These are phyloP conservation scores for Arabidopsis suecica DNA, from an alignment of 345 rosid genomes.

Conservation along the genomic window DNA sequence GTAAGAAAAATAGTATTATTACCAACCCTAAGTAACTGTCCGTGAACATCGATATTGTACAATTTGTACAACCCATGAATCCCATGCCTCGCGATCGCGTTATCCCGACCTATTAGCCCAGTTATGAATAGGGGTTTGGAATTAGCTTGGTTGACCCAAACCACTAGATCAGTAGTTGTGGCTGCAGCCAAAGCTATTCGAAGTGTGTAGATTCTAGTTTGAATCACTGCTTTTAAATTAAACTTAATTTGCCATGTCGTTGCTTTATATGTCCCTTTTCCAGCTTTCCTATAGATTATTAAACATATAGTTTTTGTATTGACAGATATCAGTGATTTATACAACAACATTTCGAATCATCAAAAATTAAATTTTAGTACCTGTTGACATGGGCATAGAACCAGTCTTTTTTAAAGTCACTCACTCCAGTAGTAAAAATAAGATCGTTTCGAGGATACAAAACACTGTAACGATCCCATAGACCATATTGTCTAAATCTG, in stretches of 20 bases:
- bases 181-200: slow-evolving; percentile 80
- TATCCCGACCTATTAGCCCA: slow-evolving; percentile 39
- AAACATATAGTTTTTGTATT: not conserved
- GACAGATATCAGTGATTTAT: not conserved
- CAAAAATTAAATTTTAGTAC: slow-evolving; percentile 33
- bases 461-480: slow-evolving; percentile 72
- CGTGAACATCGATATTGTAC: slow-evolving; percentile 52
- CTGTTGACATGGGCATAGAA: slow-evolving; percentile 81
- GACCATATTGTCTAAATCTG: slow-evolving; percentile 84
- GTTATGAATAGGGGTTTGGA: slow-evolving; percentile 33
- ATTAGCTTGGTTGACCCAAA: slow-evolving; percentile 33
- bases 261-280: slow-evolving; percentile 41
- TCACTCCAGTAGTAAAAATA: slow-evolving; percentile 50
- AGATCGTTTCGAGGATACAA: slow-evolving; percentile 63
- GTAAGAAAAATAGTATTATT: slow-evolving; percentile 65
- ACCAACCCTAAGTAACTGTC: slow-evolving; percentile 47
- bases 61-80: slow-evolving; percentile 53
- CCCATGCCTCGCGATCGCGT: slow-evolving; percentile 49
- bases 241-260: slow-evolving; percentile 80
- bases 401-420: slow-evolving; percentile 66
- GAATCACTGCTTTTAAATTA: slow-evolving; percentile 43
- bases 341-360: not conserved
- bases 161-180: slow-evolving; percentile 48
- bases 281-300: slow-evolving; percentile 45
- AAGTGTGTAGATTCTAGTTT: slow-evolving; percentile 58